These are phyloP conservation scores for Tremella mesenterica DNA, from an alignment of 768 basidiomycete genomes.

Conservation along the genomic window DNA sequence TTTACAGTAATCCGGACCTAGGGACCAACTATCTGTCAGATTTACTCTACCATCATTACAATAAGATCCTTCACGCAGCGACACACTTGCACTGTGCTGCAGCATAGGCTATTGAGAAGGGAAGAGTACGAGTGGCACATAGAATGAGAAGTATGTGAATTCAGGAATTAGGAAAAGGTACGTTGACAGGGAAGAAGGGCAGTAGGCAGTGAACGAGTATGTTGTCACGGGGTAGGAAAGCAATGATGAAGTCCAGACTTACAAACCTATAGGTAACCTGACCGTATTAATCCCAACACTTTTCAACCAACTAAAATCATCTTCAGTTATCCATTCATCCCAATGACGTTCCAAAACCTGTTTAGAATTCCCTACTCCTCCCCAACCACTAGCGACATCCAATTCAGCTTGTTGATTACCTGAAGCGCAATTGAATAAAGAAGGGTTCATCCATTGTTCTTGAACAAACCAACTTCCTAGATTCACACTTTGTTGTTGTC, in stretches of 20 bases:
- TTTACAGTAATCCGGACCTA: constrained; percentile 32
- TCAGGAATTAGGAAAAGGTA: neutral
- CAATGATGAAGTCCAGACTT: constrained; percentile 4
- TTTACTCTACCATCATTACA: no score
- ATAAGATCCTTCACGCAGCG: no score
- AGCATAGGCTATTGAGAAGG: neutral
- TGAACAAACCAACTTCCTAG: constrained; percentile 65
- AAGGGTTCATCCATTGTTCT: constrained; percentile 67
- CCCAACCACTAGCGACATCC: constrained; percentile 61
- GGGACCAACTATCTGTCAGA: constrained; percentile 24
- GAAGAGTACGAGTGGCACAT: neutral
- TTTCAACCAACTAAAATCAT: constrained; percentile 33
- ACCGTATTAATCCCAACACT: constrained; percentile 40
- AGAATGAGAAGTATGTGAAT: neutral
- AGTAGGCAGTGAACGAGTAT: neutral
- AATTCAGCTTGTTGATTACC: constrained; percentile 53
- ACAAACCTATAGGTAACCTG: constrained; percentile 38
- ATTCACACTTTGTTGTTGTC: constrained; percentile 60
- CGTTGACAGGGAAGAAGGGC: neutral
- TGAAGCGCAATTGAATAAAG: constrained; percentile 55
- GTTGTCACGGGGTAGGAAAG: no score
- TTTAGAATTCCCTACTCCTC: constrained; percentile 23
- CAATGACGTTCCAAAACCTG: constrained; percentile 36
- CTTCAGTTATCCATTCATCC: constrained; percentile 40
- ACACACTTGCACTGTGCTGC: no score